Base-by-base conservation (phyloP, 768 basidiomycete genomes). In the Naematelia encephala region DNA sequence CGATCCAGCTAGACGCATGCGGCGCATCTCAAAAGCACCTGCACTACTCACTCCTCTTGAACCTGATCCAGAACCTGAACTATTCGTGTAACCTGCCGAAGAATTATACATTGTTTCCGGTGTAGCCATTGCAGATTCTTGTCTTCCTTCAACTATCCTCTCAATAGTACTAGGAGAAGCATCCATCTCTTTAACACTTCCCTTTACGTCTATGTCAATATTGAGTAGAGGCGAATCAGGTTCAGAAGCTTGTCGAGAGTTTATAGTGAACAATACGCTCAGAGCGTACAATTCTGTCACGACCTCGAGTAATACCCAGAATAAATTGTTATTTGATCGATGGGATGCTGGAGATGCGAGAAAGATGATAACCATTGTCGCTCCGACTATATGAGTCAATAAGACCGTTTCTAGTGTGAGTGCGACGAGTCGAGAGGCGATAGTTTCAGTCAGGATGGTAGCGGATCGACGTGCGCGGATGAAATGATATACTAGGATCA, bases 391-490 rank as follows among this genome's bases (percentile, higher is more conserved):
- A 29, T 74, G 73, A 2, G 73, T 74, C 22, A 74, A 58, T 1
- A 74, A 47, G 4, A 74, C 73, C 0, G 73, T 74, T 42, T 74
- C 73, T 26, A 74, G 62, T 0, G 73, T 74, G n/a, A 74, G 56
- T 0, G 66, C 55, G 4, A 72, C 57, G 52, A 72, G 44, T 19
- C 61, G 50, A n/a, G 46, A 54, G 29, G 69, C 60, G 14, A 69
- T 47, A 2, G 45, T 27, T 27, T 54, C 59, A 16, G 65, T 68
- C n/a, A 30, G 19, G 23, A 16, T 54, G 48, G 5, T 58, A 53
- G 19, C 51, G 22, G 54, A 63, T 26, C 12, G 45, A 30, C 61
- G 29, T 2, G 67, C 63, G 49, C 63, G 57, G n/a, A 55, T 56
- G 55, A 74, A 70, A 23, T 59, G 47, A 29, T 34, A 61, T 26